phyloP scores from a whole-genome alignment of 1,284 basidiomycete species.

The Irpex sp. region DNA sequence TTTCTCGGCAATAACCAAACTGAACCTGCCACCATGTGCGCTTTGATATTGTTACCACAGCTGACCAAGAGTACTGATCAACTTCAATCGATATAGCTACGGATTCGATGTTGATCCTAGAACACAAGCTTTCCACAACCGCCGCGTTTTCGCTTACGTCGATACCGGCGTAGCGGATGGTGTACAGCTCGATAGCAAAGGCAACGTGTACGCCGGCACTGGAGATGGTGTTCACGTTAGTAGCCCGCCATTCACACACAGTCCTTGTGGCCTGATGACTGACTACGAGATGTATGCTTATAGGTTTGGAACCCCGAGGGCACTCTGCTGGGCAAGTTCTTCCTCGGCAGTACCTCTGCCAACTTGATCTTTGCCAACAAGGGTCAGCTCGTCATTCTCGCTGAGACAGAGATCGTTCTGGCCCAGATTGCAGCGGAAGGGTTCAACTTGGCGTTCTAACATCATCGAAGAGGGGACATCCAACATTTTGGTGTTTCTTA shows the following conservation, averaged over 20 bases:
- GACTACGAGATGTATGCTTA: neutral
- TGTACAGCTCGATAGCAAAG: constrained; percentile 53
- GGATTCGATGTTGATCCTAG: constrained; percentile 67
- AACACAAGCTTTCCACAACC: constrained; percentile 55
- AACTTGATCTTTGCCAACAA: constrained; percentile 69
- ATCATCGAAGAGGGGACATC: neutral
- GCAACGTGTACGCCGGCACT: constrained; percentile 68
- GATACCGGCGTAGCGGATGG: constrained; percentile 65
- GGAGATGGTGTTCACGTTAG: constrained; percentile 70
- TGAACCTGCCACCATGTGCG: constrained; percentile 65
- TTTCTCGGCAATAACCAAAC: constrained; percentile 56
- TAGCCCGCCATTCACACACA: constrained; percentile 11
- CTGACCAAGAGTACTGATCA: too few species aligned
- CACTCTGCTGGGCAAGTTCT: constrained; percentile 72
- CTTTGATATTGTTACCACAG: neutral
- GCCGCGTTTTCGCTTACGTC: constrained; percentile 68
- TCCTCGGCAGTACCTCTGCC: constrained; percentile 51
- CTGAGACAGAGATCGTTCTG: constrained; percentile 64
- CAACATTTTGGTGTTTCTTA: neutral
- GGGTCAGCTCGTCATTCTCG: constrained; percentile 62
- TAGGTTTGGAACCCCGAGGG: constrained; percentile 66
- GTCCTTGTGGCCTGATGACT: neutral
- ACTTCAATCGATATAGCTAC: constrained; percentile 43
- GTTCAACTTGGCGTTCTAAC: constrained; percentile 25
- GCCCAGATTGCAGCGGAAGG: constrained; percentile 50